Evolutionary conservation across 2,329 filamentous ascomycete species (phyloP).

Genomic region (Aspergillus unguis): DNA sequence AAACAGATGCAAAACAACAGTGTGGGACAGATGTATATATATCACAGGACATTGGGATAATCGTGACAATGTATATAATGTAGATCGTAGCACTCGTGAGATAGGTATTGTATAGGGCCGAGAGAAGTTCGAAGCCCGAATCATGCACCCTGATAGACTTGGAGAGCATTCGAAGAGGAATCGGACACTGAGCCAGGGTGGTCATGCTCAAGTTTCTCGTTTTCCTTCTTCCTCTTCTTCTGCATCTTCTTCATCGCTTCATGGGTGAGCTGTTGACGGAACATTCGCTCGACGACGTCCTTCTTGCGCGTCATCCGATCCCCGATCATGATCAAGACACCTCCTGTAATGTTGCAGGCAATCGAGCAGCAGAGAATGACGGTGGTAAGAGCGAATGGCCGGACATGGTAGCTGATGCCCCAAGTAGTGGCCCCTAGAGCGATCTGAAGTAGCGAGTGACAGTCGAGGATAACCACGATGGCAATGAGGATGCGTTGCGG

Average conservation of each 20-base stretch:
- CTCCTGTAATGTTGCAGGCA: slow-evolving; percentile 71
- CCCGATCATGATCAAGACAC: slow-evolving; percentile 71
- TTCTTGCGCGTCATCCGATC: slow-evolving; percentile 78
- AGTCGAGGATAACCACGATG: slow-evolving; percentile 75
- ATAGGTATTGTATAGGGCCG: not conserved
- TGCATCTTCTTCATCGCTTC: slow-evolving; percentile 59
- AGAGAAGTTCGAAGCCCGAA: not conserved
- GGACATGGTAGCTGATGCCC: slow-evolving; percentile 68
- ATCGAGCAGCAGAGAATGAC: slow-evolving; percentile 78
- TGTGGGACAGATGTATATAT: too few relatives aligned
- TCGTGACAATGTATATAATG: not conserved
- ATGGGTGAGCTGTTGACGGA: slow-evolving; percentile 70
- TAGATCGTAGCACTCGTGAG: not conserved
- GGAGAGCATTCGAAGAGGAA: slow-evolving; percentile 17
- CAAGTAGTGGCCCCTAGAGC: slow-evolving; percentile 74
- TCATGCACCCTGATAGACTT: slow-evolving; percentile 2
- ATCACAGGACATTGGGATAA: too few relatives aligned
- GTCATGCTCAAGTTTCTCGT: slow-evolving; percentile 11
- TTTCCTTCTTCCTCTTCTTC: slow-evolving; percentile 44
- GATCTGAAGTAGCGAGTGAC: slow-evolving; percentile 76
- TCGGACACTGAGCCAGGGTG: slow-evolving; percentile 8
- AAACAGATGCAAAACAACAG: too few relatives aligned
- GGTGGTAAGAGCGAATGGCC: slow-evolving; percentile 71
- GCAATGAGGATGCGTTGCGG: slow-evolving; percentile 70
- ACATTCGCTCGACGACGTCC: slow-evolving; percentile 74